phyloP scores from a whole-genome alignment of 768 basidiomycete species.

The Lactifluus hygrophoroides region DNA sequence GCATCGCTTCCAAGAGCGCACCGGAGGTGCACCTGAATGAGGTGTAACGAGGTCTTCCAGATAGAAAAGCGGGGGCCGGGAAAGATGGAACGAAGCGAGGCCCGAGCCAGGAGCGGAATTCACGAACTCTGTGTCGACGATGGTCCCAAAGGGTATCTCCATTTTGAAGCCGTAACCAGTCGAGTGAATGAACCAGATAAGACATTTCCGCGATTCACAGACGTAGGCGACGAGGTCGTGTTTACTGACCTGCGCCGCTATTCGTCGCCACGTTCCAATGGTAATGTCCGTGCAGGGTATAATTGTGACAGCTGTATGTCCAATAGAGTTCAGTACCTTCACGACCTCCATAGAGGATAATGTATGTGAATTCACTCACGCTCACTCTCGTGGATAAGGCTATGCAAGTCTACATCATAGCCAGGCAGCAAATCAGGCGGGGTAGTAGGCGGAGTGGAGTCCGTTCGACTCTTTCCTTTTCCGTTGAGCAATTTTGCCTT shows the following conservation, averaged over 20 bases:
- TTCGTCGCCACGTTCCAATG: constrained; percentile 73
- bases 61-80: constrained; percentile 61
- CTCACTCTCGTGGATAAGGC: constrained; percentile 66
- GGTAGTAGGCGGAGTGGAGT: constrained; percentile 36
- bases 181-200: constrained; percentile 76
- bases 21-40: constrained; percentile 25
- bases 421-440: constrained; percentile 45
- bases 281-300: constrained; percentile 69
- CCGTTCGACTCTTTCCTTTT: constrained; percentile 38
- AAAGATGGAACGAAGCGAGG: constrained; percentile 54
- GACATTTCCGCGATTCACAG: constrained; percentile 53
- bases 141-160: constrained; percentile 64
- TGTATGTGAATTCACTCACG: constrained; percentile 39
- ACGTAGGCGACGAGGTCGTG: constrained; percentile 72
- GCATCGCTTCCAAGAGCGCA: constrained; percentile 52
- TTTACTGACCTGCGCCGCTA: constrained; percentile 43
- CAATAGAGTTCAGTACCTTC: neutral
- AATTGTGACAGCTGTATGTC: constrained; percentile 51
- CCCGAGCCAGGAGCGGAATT: constrained; percentile 47
- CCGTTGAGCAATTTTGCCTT: constrained; percentile 69
- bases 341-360: neutral
- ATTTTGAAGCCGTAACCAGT: constrained; percentile 74
- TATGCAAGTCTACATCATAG: constrained; percentile 51
- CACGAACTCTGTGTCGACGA: constrained; percentile 49
- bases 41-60: constrained; percentile 39